Base-by-base conservation (phyloP, 2,329 filamentous ascomycete species). In the Teratosphaeria zuluensis region DNA sequence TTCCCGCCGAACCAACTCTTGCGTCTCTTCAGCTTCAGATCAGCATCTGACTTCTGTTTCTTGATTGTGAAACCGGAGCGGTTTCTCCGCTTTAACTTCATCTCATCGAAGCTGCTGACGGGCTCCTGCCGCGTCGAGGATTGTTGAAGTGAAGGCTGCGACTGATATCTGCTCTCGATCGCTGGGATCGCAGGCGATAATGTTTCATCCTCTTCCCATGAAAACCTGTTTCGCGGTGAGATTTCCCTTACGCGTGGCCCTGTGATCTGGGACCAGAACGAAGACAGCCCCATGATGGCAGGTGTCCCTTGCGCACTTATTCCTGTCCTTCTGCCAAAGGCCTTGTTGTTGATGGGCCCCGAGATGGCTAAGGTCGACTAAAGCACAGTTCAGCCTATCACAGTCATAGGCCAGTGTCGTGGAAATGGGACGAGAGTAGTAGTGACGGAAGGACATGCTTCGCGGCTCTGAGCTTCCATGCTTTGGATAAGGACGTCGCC, bases 1-100 rank as follows among this genome's bases (percentile, higher is more conserved):
- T 54, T 58, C 12, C 61, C 65, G 16, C 65, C 66, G 52, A 68
- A 67, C 64, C 64, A 66, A 59, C 66, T 68, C 54, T 62, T 63
- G 9, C 66, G 64, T 33, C 62, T 63, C 38, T 56, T 64, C 51
- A 56, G 32, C 16, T 53, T 56, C n/a, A 31, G 52, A 53, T 53
- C 28, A 7, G 52, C 14, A 7, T 54, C 56, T 9, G 56, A 54
- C 19, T 30, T 54, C 21, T 58, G 32, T n/a, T 53, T 51, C 35
- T 54, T 54, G 9, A 52, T 16, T 19, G 16, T 48, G 12, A 54
- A n/a, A 28, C 16, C 35, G 28, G 35, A n/a, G 12, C 28, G 48
- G 19, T 14, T 53, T 28, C 31, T 53, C 28, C 56, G 32, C 19
- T 21, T 24, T 8, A 21, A 3, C 46, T 32, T 52, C 28, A 31